Evolutionary conservation across 441 rosid genomes (phyloP).

Genomic region (Jatropha podagrica): DNA sequence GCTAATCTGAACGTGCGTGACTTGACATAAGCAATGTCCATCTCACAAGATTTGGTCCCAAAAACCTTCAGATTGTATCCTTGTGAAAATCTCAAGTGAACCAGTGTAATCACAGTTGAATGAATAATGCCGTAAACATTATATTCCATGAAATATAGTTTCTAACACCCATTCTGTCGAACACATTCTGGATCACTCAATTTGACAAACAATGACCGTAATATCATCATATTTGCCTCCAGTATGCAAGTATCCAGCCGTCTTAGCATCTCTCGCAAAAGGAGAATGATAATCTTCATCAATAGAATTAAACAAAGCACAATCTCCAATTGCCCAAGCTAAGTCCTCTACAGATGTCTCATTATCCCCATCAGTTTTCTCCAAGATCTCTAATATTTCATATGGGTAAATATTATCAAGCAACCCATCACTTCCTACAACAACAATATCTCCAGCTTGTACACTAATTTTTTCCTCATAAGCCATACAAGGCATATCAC

Average conservation of each 20-base stretch:
- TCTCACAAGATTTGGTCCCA: conserved; percentile 56
- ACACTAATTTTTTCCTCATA: background rate
- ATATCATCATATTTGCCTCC: conserved; percentile 21
- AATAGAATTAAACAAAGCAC: conserved; percentile 5
- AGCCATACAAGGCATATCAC: conserved; percentile 4
- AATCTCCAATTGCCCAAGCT: conserved; percentile 7
- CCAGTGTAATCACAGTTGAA: conserved; percentile 42
- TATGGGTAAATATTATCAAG: conserved; percentile 14
- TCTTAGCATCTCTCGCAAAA: background rate
- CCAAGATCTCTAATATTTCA: conserved; percentile 9
- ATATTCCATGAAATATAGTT: conserved; percentile 66
- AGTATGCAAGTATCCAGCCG: background rate
- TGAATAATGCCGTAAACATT: conserved; percentile 53
- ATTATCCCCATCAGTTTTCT: background rate
- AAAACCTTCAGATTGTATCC: conserved; percentile 59
- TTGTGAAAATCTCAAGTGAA: conserved; percentile 42
- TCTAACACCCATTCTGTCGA: conserved; percentile 51
- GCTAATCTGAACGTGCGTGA: conserved; percentile 50
- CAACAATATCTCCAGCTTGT: conserved; percentile 10
- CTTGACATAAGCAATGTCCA: conserved; percentile 75
- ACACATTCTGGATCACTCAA: conserved; percentile 38
- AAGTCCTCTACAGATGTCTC: background rate
- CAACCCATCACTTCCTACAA: conserved; percentile 17
- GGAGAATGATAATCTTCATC: conserved; percentile 10
- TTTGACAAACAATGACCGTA: conserved; percentile 1